Conservation (phyloP, 1,284 basidiomycete species). For the Fistulinella cinereoalba region DNA sequence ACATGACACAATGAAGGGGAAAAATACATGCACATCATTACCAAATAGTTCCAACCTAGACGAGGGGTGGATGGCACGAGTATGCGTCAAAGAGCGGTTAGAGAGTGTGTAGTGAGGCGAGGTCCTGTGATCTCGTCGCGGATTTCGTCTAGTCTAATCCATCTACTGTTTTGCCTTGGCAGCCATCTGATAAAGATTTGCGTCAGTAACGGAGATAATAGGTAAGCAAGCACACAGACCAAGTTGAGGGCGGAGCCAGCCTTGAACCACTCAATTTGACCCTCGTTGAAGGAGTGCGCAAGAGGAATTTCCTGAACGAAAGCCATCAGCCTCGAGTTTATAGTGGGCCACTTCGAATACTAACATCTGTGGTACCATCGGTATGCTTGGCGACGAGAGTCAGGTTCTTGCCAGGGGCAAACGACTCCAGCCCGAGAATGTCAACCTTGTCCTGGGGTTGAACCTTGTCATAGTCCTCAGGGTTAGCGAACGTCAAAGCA, state of each 20-base stretch:
- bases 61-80: neutral
- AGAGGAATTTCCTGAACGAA: slow-evolving; percentile 54
- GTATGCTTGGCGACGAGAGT: slow-evolving; percentile 77
- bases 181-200: slow-evolving; percentile 40
- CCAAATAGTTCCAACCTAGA: neutral
- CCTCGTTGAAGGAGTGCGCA: slow-evolving; percentile 83
- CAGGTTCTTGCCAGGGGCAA: slow-evolving; percentile 87
- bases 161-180: slow-evolving; percentile 50
- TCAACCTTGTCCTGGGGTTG: slow-evolving; percentile 80
- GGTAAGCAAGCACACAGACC: slow-evolving; percentile 43
- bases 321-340: slow-evolving; percentile 4
- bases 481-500: slow-evolving; percentile 84
- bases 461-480: slow-evolving; percentile 89
- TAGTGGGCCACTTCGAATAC: slow-evolving; percentile 22
- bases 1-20: neutral
- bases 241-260: slow-evolving; percentile 86
- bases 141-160: slow-evolving; percentile 7
- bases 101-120: slow-evolving; percentile 3
- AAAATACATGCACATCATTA: slow-evolving; percentile 2
- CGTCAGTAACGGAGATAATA: slow-evolving; percentile 33
- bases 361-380: slow-evolving; percentile 73
- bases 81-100: neutral
- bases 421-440: slow-evolving; percentile 79
- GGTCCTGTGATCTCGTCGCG: neutral
- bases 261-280: slow-evolving; percentile 94